These are phyloP conservation scores for Alternaria sp. DNA, from an alignment of 2,329 filamentous ascomycete genomes.

Conservation along the genomic window DNA sequence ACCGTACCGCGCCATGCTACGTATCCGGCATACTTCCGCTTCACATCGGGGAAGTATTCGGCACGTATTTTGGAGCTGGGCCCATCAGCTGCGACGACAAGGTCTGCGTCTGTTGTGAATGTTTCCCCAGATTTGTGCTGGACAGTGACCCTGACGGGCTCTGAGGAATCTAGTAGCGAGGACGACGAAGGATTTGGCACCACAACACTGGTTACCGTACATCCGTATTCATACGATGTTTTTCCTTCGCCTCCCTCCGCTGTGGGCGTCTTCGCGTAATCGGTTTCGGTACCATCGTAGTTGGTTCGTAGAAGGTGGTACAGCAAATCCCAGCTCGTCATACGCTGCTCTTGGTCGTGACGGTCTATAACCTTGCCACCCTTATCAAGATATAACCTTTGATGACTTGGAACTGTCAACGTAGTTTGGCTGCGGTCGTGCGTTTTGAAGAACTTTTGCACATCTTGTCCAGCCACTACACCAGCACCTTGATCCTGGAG, in stretches of 20 bases:
- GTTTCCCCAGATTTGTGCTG: slow-evolving; percentile 19
- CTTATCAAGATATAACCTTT: slow-evolving; percentile 33
- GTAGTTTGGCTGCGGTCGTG: slow-evolving; percentile 31
- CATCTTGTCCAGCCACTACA: slow-evolving; percentile 33
- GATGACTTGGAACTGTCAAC: slow-evolving; percentile 28
- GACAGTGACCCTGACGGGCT: slow-evolving; percentile 17
- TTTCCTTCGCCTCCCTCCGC: slow-evolving; percentile 23
- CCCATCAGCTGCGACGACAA: slow-evolving; percentile 39
- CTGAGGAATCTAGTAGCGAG: background rate
- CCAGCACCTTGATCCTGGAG: slow-evolving; percentile 42
- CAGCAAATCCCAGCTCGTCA: slow-evolving; percentile 44
- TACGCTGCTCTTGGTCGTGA: slow-evolving; percentile 31
- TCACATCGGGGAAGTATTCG: slow-evolving; percentile 24
- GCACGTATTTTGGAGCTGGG: slow-evolving; percentile 33
- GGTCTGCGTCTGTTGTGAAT: slow-evolving; percentile 19
- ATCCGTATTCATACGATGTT: slow-evolving; percentile 30
- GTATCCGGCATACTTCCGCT: slow-evolving; percentile 38
- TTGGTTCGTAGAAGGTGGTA: slow-evolving; percentile 39
- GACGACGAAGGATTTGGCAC: slow-evolving; percentile 6
- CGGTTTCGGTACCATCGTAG: slow-evolving; percentile 34
- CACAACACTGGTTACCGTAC: slow-evolving; percentile 24
- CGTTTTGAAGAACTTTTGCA: slow-evolving; percentile 33
- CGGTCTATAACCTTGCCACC: slow-evolving; percentile 28
- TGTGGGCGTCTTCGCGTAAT: slow-evolving; percentile 26
- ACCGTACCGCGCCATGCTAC: slow-evolving; percentile 42